Evolutionary conservation across 148 eudicot species (phyloP).

Genomic region (Rhododendron vialii): DNA sequence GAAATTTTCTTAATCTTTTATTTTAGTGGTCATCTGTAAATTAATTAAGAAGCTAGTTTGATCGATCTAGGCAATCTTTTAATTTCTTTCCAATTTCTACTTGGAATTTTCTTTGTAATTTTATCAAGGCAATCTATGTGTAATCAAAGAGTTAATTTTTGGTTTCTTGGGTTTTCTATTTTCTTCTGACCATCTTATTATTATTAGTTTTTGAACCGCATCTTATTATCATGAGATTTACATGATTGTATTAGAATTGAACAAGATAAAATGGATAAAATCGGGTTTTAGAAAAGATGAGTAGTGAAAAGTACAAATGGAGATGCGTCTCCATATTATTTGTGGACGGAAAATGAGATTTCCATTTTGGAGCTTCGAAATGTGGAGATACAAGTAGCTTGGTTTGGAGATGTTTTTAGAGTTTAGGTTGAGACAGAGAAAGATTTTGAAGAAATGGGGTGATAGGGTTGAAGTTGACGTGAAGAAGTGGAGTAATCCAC

Average conservation of each 20-base stretch:
- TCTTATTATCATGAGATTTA: too few species aligned
- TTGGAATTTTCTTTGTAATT: background rate
- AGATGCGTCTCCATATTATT: background rate
- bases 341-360: too few species aligned
- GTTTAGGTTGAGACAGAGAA: too few species aligned
- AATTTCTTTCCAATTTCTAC: background rate
- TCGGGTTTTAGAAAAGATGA: background rate
- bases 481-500: too few species aligned
- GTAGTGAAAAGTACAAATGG: background rate
- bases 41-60: background rate
- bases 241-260: background rate
- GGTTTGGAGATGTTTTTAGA: too few species aligned
- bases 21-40: background rate
- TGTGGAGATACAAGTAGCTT: too few species aligned
- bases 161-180: background rate
- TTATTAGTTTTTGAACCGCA: too few species aligned
- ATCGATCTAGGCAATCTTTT: background rate
- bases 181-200: background rate
- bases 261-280: background rate
- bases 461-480: too few species aligned
- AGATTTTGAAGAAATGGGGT: too few species aligned
- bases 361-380: too few species aligned
- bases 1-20: background rate
- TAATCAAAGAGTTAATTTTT: background rate
- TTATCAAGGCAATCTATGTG: background rate